phyloP scores from a whole-genome alignment of 345 rosid genomes.

The Syzygium jambos region DNA sequence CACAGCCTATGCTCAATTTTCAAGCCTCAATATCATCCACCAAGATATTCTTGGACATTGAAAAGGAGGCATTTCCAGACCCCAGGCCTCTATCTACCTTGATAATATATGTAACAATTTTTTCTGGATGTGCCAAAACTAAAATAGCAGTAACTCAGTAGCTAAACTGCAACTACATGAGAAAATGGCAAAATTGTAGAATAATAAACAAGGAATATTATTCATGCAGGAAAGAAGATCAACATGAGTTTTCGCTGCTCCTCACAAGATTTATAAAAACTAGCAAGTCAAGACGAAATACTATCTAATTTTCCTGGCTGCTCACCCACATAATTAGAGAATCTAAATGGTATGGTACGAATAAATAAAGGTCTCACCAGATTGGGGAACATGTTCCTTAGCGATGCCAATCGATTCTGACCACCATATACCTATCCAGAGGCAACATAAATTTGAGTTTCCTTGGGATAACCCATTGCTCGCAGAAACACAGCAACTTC shows the following conservation, averaged over 20 bases:
- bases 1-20: not conserved
- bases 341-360: not conserved
- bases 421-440: constrained; percentile 99
- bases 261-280: not conserved
- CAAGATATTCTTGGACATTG: not conserved
- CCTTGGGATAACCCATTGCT: constrained; percentile 98
- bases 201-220: not conserved
- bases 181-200: not conserved
- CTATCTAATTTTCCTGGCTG: not conserved
- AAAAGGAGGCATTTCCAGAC: not conserved
- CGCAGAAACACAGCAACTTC: constrained; percentile 98
- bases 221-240: not conserved
- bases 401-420: constrained; percentile 96
- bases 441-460: constrained; percentile 98
- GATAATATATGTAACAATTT: not conserved
- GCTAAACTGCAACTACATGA: not conserved
- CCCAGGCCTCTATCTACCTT: not conserved
- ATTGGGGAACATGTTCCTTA: constrained; percentile 97
- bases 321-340: not conserved
- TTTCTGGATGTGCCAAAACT: not conserved
- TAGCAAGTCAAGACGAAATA: not conserved
- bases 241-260: not conserved
- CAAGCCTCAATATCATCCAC: not conserved
- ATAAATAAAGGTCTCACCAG: constrained; percentile 37
- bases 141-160: not conserved